phyloP scores from a whole-genome alignment of 768 basidiomycete genomes.

The Dentipellis fragilis region DNA sequence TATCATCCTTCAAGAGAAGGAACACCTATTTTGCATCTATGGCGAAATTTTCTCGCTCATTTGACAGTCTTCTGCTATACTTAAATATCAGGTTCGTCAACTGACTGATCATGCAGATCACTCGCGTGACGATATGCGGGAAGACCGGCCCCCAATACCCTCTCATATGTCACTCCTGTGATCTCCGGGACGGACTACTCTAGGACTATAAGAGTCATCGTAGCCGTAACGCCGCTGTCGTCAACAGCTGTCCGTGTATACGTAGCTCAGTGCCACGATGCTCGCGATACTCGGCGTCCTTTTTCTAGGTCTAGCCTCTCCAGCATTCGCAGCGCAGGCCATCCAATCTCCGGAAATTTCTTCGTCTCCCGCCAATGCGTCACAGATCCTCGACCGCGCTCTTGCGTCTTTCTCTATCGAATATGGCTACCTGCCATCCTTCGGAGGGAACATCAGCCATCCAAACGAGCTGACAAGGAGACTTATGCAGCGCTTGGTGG shows the following conservation, averaged over 20 bases:
- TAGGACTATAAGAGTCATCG: no score
- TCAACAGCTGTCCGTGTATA: no score
- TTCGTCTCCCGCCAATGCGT: slow-evolving; percentile 12
- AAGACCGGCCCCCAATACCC: no score
- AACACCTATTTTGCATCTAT: no score
- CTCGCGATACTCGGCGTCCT: neutral
- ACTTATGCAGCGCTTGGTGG: slow-evolving; percentile 17
- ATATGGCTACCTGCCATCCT: slow-evolving; percentile 19
- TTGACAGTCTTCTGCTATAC: neutral
- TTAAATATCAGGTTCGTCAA: neutral
- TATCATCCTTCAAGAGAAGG: no score
- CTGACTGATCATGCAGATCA: neutral
- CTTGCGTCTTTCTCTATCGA: slow-evolving; percentile 22
- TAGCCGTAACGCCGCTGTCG: no score
- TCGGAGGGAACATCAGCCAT: slow-evolving; percentile 18
- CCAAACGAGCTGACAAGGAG: slow-evolving; percentile 21
- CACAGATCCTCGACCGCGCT: slow-evolving; percentile 15
- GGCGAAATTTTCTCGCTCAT: no score
- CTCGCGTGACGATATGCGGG: neutral
- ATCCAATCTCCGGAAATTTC: slow-evolving; percentile 7
- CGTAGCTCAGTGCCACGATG: neutral
- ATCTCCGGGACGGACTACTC: no score
- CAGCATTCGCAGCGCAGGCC: neutral
- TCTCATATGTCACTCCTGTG: no score
- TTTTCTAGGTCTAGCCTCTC: neutral